Percentiles rank a stretch among this genome's conserved stretches.
phyloP scores from a whole-genome alignment of 768 basidiomycete species.

The Pholiota molesta region DNA sequence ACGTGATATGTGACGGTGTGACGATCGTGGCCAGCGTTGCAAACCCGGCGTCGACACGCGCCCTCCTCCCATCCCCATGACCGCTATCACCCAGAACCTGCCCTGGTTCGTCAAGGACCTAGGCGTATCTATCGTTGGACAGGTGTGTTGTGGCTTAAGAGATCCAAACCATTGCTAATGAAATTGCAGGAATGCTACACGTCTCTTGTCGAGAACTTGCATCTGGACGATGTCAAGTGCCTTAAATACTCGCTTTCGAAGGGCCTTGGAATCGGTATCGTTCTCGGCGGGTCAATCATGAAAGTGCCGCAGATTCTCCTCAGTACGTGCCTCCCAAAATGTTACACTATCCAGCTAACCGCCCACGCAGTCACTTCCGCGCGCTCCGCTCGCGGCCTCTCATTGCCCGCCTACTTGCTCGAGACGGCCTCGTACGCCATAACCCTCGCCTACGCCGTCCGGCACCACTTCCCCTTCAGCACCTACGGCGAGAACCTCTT shows the following conservation, averaged over 20 bases:
- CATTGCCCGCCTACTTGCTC: conserved; percentile 82
- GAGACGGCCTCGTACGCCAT: conserved; percentile 93
- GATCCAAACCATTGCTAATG: not conserved
- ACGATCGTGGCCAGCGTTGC: not conserved
- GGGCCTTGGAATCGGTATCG: conserved; percentile 89
- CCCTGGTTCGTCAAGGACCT: conserved; percentile 85
- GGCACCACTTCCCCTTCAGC: conserved; percentile 90
- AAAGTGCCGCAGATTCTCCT: conserved; percentile 94
- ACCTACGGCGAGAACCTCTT: conserved; percentile 98
- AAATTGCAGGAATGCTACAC: conserved; percentile 80
- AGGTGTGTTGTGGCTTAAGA: conserved; percentile 46
- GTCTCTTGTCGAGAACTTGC: conserved; percentile 84
- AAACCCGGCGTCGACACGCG: not conserved
- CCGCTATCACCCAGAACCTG: conserved; percentile 78
- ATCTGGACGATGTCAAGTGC: conserved; percentile 77
- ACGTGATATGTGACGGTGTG: not conserved
- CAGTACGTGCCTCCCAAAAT: conserved; percentile 50
- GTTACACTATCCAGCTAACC: not conserved
- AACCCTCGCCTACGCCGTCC: conserved; percentile 82
- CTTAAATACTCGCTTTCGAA: conserved; percentile 93
- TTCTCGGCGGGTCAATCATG: conserved; percentile 91
- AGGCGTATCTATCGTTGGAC: conserved; percentile 78
- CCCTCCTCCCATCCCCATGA: conserved; percentile 46
- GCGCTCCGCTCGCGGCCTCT: conserved; percentile 84
- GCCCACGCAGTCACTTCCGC: conserved; percentile 61